phyloP scores from a whole-genome alignment of 345 rosid genomes.

The Angophora floribunda region DNA sequence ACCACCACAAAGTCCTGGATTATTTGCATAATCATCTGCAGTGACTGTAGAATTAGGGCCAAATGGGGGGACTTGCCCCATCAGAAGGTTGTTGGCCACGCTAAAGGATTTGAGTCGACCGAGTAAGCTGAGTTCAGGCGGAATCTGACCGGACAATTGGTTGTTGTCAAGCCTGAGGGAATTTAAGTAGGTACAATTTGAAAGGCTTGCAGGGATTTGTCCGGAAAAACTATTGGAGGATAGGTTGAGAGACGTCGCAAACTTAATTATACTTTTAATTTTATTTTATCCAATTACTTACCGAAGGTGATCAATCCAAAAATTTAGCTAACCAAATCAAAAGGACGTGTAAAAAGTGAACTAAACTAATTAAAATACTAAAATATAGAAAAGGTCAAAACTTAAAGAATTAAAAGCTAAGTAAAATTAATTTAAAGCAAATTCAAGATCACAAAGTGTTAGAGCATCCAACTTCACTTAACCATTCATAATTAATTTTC shows the following conservation, averaged over 20 bases:
- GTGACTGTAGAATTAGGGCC: accelerated
- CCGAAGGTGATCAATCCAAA: no score
- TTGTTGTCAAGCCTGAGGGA: slow-evolving; percentile 56
- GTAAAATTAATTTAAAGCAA: no score
- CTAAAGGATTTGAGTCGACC: slow-evolving; percentile 37
- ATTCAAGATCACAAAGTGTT: no score
- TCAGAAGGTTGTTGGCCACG: slow-evolving; percentile 53
- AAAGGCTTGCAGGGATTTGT: slow-evolving; percentile 23
- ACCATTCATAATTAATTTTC: no score
- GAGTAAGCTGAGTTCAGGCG: slow-evolving; percentile 31
- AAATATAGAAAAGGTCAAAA: no score
- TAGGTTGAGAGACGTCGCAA: slow-evolving; percentile 43
- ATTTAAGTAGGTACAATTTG: slow-evolving; percentile 50
- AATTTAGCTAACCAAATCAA: no score
- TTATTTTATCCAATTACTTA: no score
- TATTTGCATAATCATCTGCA: slow-evolving; percentile 24
- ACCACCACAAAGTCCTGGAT: slow-evolving; percentile 52
- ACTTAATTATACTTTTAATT: background rate
- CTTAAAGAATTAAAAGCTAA: no score
- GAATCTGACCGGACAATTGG: slow-evolving; percentile 51
- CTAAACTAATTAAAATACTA: no score
- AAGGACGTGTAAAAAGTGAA: no score
- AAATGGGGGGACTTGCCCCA: slow-evolving; percentile 46
- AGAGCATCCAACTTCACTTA: no score
- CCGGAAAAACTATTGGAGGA: slow-evolving; percentile 70